Conservation (phyloP, 176 grass and related monocot species). For the Ananas comosus region DNA sequence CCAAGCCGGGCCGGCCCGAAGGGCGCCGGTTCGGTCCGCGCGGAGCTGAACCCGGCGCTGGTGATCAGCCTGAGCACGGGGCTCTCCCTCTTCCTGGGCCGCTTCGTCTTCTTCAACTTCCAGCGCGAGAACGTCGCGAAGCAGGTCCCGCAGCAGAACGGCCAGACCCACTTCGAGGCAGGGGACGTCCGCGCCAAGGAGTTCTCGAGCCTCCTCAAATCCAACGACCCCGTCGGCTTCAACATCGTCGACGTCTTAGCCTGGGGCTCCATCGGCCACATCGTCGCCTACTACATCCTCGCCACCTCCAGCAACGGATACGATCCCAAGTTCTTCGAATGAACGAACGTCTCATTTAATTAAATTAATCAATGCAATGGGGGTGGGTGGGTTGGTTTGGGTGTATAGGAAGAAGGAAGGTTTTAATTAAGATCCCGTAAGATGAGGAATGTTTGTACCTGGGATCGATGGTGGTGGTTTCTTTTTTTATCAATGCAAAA, state of each 20-base stretch:
- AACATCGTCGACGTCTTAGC: slow-evolving; percentile 92
- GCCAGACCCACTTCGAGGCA: slow-evolving; percentile 90
- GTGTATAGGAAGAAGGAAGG: no score
- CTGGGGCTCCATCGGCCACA: slow-evolving; percentile 88
- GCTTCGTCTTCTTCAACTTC: slow-evolving; percentile 99
- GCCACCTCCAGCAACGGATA: slow-evolving; percentile 97
- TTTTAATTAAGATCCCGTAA: no score
- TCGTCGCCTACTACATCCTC: slow-evolving; percentile 98
- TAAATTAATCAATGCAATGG: no score
- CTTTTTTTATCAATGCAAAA: no score
- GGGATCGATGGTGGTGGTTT: no score
- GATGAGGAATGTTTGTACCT: no score
- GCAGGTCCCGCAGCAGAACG: slow-evolving; percentile 94
- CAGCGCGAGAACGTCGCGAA: slow-evolving; percentile 99
- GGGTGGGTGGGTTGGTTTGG: no score
- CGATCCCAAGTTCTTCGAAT: slow-evolving; percentile 75
- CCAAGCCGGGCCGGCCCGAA: background rate
- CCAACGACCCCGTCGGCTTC: slow-evolving; percentile 97
- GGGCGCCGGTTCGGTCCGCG: slow-evolving; percentile 28
- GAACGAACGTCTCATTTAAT: background rate
- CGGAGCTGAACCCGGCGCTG: slow-evolving; percentile 75
- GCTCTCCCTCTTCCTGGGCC: slow-evolving; percentile 85
- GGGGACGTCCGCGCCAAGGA: slow-evolving; percentile 92
- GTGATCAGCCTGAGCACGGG: slow-evolving; percentile 98
- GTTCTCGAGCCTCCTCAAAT: slow-evolving; percentile 63